Percentiles rank a stretch among this genome's conserved stretches.
These are phyloP conservation scores for Ceratocystis colombiana DNA, from an alignment of 2,329 filamentous ascomycete genomes.

Conservation along the genomic window DNA sequence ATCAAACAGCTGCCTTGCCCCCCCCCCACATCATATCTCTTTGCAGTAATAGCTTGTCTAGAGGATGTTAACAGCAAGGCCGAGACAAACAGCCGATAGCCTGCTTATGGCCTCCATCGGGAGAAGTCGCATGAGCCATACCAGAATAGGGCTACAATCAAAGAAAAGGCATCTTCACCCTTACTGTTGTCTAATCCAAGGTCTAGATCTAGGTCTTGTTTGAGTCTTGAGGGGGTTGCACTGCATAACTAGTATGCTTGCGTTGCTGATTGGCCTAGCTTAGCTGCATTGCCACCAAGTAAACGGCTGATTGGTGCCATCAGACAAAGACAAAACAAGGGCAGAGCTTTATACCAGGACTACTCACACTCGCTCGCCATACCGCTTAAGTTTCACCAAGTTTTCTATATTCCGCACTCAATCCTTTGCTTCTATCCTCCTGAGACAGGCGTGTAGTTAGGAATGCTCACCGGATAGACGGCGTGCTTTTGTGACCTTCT, in stretches of 20 bases:
- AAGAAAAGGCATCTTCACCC: background rate
- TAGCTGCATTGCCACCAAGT: background rate
- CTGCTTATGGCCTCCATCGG: conserved; percentile 10
- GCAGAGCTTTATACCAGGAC: background rate
- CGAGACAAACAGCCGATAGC: background rate
- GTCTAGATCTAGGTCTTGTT: background rate
- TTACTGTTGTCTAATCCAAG: background rate
- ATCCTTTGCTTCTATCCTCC: background rate
- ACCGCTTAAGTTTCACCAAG: background rate
- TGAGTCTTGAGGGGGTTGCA: background rate
- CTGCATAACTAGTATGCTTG: background rate
- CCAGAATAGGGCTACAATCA: conserved; percentile 1
- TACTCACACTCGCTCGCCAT: background rate
- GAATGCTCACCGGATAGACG: too few relatives aligned
- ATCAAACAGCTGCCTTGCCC: too few relatives aligned
- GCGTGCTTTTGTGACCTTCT: too few relatives aligned
- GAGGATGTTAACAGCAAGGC: background rate
- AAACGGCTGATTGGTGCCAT: background rate
- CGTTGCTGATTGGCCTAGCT: background rate
- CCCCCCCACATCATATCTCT: background rate
- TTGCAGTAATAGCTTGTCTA: background rate
- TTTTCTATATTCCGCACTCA: background rate
- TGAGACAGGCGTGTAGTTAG: too few relatives aligned
- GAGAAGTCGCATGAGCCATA: background rate
- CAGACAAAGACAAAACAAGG: background rate